Conservation (phyloP, 768 basidiomycete genomes). For the Mycena rosella region DNA sequence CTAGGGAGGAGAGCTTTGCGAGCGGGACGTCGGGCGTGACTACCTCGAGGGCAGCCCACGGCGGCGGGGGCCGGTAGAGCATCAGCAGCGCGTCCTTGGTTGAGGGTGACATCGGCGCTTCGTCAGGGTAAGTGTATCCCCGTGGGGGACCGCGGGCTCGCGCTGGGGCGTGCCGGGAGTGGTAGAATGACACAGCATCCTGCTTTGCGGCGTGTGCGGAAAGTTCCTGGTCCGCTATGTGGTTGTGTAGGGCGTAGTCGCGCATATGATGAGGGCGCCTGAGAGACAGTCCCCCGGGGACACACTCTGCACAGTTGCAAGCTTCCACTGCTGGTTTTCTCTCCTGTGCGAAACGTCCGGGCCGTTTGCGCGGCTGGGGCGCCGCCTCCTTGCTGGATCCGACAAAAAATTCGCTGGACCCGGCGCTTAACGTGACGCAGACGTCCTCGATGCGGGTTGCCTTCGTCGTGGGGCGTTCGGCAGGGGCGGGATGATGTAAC, state of each 20-base stretch:
- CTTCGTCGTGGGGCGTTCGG: constrained; percentile 6
- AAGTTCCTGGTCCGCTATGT: constrained; percentile 31
- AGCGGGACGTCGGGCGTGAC: constrained; percentile 3
- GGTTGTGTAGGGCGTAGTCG: constrained; percentile 10
- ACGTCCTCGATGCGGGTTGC: constrained; percentile 21
- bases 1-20: constrained; percentile 5
- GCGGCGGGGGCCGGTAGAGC: constrained; percentile 54
- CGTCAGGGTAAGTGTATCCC: constrained; percentile 26
- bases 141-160: background rate
- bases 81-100: constrained; percentile 44
- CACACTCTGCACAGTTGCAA: background rate
- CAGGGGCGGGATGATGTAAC: constrained; percentile 33
- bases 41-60: constrained; percentile 48
- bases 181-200: constrained; percentile 26
- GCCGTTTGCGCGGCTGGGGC: constrained; percentile 9
- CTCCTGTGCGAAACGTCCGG: background rate
- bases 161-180: background rate
- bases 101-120: constrained; percentile 31
- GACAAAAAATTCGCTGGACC: constrained; percentile 14
- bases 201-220: background rate
- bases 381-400: constrained; percentile 19
- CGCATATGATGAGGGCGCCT: background rate
- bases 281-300: background rate
- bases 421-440: constrained; percentile 27
- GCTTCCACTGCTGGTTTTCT: background rate